These are phyloP conservation scores for Staphylotrichum longicolle DNA, from an alignment of 495 filamentous ascomycete genomes.

Conservation along the genomic window DNA sequence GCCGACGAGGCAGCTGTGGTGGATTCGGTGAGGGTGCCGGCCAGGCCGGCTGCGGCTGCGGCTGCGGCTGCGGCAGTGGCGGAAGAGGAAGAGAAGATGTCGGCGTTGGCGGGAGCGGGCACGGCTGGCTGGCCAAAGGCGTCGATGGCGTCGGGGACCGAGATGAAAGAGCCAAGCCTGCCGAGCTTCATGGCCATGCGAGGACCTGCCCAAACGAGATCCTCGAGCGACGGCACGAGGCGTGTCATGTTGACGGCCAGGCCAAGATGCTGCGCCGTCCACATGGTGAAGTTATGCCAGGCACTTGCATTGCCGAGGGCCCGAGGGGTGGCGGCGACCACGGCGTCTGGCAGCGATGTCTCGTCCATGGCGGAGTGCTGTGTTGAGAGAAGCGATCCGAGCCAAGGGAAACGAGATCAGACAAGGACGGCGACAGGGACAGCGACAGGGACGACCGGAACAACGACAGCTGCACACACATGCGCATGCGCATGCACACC, in stretches of 20 bases:
- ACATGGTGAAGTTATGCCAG: conserved; percentile 49
- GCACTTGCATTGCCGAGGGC: conserved; percentile 40
- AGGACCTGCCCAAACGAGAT: conserved; percentile 60
- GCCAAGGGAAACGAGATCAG: neutral
- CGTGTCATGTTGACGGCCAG: conserved; percentile 44
- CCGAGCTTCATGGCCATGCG: conserved; percentile 63
- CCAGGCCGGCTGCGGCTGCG: conserved; percentile 23
- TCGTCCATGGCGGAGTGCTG: conserved; percentile 14
- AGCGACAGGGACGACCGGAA: neutral
- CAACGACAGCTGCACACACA: neutral
- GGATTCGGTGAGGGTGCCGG: conserved; percentile 28
- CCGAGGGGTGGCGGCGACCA: conserved; percentile 18
- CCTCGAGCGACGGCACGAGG: conserved; percentile 49
- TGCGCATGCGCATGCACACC: neutral
- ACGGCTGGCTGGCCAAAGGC: conserved; percentile 59
- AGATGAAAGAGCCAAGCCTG: conserved; percentile 56
- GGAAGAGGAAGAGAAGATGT: conserved; percentile 35
- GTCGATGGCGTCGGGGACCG: conserved; percentile 62
- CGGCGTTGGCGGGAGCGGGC: conserved; percentile 53
- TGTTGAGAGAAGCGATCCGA: too few relatives aligned
- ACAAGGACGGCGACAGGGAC: neutral
- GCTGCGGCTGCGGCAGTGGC: conserved; percentile 32
- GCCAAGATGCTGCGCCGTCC: conserved; percentile 44
- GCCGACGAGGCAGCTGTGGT: conserved; percentile 24
- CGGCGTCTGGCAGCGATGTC: conserved; percentile 20